Evolutionary conservation across 768 basidiomycete species (phyloP).

Genomic region (Mycena vulgaris): DNA sequence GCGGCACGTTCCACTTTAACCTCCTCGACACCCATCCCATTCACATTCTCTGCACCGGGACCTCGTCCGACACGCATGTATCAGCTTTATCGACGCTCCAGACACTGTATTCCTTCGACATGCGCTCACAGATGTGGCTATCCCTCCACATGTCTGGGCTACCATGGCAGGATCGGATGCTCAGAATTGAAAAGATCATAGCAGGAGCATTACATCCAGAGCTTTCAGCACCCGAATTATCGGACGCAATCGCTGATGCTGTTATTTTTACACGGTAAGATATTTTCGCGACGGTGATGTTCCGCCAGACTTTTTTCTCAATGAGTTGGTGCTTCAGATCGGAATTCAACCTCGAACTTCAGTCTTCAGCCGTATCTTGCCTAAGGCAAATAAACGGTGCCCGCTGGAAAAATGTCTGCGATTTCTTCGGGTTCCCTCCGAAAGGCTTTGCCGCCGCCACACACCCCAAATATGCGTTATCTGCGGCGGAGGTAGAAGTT

Average conservation of each 20-base stretch:
- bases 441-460: too few relatives aligned
- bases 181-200: conserved; percentile 4
- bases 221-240: neutral
- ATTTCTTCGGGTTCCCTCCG: too few relatives aligned
- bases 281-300: too few relatives aligned
- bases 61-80: neutral
- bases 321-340: too few relatives aligned
- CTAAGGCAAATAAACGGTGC: too few relatives aligned
- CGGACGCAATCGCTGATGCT: conserved; percentile 2
- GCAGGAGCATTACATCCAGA: neutral
- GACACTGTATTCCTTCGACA: neutral
- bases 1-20: neutral
- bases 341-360: too few relatives aligned
- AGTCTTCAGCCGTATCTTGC: too few relatives aligned
- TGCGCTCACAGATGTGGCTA: conserved; percentile 14
- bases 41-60: neutral
- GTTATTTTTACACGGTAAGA: too few relatives aligned
- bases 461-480: too few relatives aligned
- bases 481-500: neutral
- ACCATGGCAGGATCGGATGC: neutral
- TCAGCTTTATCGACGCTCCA: conserved; percentile 8
- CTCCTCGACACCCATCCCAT: neutral
- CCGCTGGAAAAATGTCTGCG: too few relatives aligned
- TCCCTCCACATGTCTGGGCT: neutral
- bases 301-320: too few relatives aligned